phyloP scores from a whole-genome alignment of 2,329 filamentous ascomycete species.

The Knufia petricola region DNA sequence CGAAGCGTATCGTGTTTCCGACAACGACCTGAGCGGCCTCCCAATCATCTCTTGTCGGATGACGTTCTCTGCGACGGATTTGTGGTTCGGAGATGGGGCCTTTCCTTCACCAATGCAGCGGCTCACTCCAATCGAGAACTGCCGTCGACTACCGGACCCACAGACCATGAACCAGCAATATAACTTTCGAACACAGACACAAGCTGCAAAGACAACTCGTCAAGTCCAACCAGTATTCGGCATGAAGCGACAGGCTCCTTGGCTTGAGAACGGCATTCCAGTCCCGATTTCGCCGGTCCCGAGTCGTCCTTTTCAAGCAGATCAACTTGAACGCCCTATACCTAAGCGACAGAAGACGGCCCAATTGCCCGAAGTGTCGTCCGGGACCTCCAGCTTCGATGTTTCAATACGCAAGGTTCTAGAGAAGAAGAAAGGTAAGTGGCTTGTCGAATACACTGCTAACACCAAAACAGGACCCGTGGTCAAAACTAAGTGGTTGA shows the following conservation, averaged over 20 bases:
- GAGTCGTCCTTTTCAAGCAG: no score
- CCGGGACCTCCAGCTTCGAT: neutral
- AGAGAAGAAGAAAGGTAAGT: neutral
- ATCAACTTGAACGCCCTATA: neutral
- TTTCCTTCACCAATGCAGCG: no score
- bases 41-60: neutral
- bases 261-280: neutral
- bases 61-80: neutral
- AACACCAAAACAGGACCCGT: neutral
- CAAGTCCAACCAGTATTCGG: no score
- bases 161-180: no score
- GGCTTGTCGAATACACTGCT: conserved; percentile 1
- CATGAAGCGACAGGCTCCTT: neutral
- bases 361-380: neutral
- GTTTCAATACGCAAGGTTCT: neutral
- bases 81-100: neutral
- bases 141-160: no score
- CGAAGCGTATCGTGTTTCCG: neutral
- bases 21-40: neutral
- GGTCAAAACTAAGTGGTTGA: neutral
- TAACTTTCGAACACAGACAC: neutral
- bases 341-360: neutral
- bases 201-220: no score
- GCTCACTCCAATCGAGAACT: no score
- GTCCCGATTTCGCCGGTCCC: no score